Conservation (phyloP, 176 grass and related monocot species). For the Chloris gayana region DNA sequence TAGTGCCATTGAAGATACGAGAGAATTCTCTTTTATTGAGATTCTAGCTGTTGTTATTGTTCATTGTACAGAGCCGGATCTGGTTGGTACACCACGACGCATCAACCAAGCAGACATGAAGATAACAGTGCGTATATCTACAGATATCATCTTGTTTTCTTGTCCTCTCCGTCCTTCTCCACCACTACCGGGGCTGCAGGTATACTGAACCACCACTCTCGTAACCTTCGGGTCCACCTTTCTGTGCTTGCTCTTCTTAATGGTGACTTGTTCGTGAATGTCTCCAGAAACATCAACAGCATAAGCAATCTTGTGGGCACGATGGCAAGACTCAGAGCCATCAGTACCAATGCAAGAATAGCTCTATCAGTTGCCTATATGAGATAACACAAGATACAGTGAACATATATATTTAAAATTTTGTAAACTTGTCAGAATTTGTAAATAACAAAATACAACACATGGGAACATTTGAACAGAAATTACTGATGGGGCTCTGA, state of each 20-base stretch:
- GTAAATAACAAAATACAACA: slow-evolving; percentile 6
- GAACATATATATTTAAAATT: neutral
- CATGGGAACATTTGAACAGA: neutral
- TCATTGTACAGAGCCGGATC: slow-evolving; percentile 31
- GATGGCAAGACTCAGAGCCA: slow-evolving; percentile 61
- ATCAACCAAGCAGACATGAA: slow-evolving; percentile 3
- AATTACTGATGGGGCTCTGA: neutral
- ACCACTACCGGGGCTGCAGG: slow-evolving; percentile 91
- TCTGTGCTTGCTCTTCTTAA: slow-evolving; percentile 74
- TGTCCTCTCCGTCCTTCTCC: slow-evolving; percentile 83
- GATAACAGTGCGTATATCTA: slow-evolving; percentile 21
- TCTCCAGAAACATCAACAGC: slow-evolving; percentile 74
- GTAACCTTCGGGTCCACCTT: slow-evolving; percentile 75
- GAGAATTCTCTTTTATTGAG: neutral
- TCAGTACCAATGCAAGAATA: slow-evolving; percentile 65
- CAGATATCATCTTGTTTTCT: slow-evolving; percentile 66
- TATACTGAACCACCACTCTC: slow-evolving; percentile 99
- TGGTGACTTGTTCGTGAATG: slow-evolving; percentile 79
- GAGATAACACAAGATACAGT: neutral
- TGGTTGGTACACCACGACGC: slow-evolving; percentile 2
- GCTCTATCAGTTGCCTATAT: slow-evolving; percentile 73
- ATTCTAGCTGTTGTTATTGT: neutral
- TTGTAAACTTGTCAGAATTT: neutral
- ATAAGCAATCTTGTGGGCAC: slow-evolving; percentile 62
- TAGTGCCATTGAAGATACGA: neutral